Conservation (phyloP, 371 early-diverging fungal genomes). For the Cokeromyces recurvatus region DNA sequence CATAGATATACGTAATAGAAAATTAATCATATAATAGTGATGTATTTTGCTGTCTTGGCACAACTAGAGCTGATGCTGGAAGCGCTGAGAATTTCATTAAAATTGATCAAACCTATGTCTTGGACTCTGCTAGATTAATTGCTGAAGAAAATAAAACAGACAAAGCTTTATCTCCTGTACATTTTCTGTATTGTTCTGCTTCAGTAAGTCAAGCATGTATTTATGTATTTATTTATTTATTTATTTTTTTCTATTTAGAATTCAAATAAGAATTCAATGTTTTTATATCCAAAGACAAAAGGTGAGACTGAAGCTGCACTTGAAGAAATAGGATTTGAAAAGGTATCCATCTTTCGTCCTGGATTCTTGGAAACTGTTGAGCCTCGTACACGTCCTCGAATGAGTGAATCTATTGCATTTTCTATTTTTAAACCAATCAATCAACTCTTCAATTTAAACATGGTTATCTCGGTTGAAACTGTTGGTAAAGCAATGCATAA, state of each 20-base stretch:
- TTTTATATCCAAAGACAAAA: constrained; percentile 71
- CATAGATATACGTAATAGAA: background rate
- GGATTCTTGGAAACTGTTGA: constrained; percentile 50
- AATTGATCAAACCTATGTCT: constrained; percentile 73
- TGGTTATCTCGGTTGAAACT: constrained; percentile 15
- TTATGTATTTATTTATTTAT: background rate
- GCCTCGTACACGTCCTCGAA: constrained; percentile 14
- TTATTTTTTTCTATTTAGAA: constrained; percentile 16
- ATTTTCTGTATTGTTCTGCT: constrained; percentile 66
- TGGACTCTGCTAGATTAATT: constrained; percentile 59
- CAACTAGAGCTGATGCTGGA: constrained; percentile 66
- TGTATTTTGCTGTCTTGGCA: constrained; percentile 22
- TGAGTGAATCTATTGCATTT: constrained; percentile 13
- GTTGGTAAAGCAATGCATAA: constrained; percentile 37
- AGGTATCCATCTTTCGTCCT: constrained; percentile 64
- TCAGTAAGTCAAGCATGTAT: background rate
- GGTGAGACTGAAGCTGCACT: constrained; percentile 71
- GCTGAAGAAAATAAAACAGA: constrained; percentile 53
- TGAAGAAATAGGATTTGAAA: constrained; percentile 55
- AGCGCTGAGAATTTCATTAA: constrained; percentile 58
- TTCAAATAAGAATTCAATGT: constrained; percentile 54
- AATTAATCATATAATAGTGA: background rate
- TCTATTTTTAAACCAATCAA: constrained; percentile 11
- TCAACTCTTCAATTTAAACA: constrained; percentile 11
- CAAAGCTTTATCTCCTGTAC: constrained; percentile 39